These are phyloP conservation scores for Eutypella sp. DNA, from an alignment of 2,329 filamentous ascomycete species.

Conservation along the genomic window DNA sequence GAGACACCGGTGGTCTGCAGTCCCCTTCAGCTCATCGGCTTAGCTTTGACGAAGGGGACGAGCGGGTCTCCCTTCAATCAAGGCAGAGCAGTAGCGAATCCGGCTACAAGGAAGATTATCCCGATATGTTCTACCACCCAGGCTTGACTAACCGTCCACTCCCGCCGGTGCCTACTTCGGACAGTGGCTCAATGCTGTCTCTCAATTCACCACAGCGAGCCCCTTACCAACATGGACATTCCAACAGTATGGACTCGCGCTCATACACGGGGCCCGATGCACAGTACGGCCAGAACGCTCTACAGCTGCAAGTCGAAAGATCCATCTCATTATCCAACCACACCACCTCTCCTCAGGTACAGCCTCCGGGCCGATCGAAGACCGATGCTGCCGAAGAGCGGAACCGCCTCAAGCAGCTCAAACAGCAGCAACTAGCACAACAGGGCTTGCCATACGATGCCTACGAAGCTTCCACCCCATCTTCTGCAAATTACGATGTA, in stretches of 20 bases:
- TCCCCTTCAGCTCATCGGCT: conserved; percentile 68
- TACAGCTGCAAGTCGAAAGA: conserved; percentile 52
- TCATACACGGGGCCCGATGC: conserved; percentile 44
- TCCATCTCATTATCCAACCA: conserved; percentile 82
- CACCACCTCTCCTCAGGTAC: conserved; percentile 71
- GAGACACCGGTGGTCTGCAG: conserved; percentile 83
- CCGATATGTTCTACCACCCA: conserved; percentile 91
- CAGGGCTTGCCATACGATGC: conserved; percentile 50
- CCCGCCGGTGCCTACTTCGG: conserved; percentile 59
- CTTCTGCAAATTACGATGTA: conserved; percentile 67
- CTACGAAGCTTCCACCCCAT: conserved; percentile 50
- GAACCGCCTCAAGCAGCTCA: conserved; percentile 41
- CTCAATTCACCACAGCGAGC: conserved; percentile 41
- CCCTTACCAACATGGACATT: conserved; percentile 44
- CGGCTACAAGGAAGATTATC: conserved; percentile 66
- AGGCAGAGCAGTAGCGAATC: conserved; percentile 60
- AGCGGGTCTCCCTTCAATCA: conserved; percentile 56
- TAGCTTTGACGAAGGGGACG: conserved; percentile 92
- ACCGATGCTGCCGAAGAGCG: conserved; percentile 82
- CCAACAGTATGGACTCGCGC: conserved; percentile 43
- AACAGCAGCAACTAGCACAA: conserved; percentile 49
- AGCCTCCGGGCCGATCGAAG: conserved; percentile 83
- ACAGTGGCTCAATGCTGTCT: conserved; percentile 50
- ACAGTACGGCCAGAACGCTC: conserved; percentile 40
- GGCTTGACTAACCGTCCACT: conserved; percentile 64